Evolutionary conservation across 2,329 filamentous ascomycete species (phyloP).

Genomic region (Beauveria sp.): DNA sequence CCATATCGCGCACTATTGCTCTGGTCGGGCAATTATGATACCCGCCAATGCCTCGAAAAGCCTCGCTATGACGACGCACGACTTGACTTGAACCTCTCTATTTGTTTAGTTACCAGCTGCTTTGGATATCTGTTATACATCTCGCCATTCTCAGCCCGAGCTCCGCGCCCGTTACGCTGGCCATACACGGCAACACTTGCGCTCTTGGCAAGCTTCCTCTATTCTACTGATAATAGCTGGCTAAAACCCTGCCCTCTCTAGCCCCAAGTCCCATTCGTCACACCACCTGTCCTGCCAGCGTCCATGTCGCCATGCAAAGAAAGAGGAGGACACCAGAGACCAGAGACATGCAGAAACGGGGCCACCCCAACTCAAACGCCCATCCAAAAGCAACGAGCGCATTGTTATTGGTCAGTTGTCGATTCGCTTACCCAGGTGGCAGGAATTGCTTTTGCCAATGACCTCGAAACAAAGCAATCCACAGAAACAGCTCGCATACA

Average conservation of each 20-base stretch:
- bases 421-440: not conserved
- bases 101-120: not conserved
- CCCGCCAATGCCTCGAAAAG: not conserved
- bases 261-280: not conserved
- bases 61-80: not conserved
- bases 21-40: not conserved
- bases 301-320: not conserved
- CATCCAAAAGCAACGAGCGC: conserved; percentile 2
- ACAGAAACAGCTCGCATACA: not conserved
- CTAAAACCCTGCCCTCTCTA: not conserved
- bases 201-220: not conserved
- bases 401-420: not conserved
- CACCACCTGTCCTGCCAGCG: conserved; percentile 6
- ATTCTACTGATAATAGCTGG: not conserved
- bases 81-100: no score
- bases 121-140: not conserved
- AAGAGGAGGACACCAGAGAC: not conserved
- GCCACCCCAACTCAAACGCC: not conserved
- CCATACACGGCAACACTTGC: not conserved
- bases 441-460: not conserved
- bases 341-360: not conserved
- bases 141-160: not conserved
- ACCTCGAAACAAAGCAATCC: not conserved
- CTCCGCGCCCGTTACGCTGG: not conserved
- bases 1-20: no score